A percentile compares a stretch with the other conserved stretches of the same genome.
Evolutionary conservation across 164 flowering plant species (phyloP).

Genomic region (Tetracentron sinense): DNA sequence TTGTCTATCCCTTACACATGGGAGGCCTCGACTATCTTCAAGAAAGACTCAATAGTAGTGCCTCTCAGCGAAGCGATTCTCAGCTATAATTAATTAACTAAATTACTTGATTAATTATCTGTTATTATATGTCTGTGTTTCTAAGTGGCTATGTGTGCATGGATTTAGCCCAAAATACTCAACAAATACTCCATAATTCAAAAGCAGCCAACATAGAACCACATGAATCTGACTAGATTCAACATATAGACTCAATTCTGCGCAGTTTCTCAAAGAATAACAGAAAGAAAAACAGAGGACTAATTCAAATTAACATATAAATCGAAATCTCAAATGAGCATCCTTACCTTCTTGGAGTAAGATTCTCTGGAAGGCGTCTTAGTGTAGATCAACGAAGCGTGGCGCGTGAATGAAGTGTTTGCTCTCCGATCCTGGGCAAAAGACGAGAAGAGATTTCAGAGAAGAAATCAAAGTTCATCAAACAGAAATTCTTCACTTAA

Average conservation of each 20-base stretch:
- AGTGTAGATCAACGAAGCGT: conserved; percentile 75
- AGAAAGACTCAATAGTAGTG: too few species aligned
- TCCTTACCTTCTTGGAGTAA: conserved; percentile 47
- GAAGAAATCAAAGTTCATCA: background rate
- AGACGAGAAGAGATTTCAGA: background rate
- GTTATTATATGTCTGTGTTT: too few species aligned
- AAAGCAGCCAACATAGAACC: background rate
- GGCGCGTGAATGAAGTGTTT: conserved; percentile 65
- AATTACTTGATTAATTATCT: too few species aligned
- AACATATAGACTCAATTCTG: background rate
- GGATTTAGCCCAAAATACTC: too few species aligned
- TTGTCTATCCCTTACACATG: too few species aligned
- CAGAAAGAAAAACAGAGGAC: background rate
- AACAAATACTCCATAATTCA: too few species aligned
- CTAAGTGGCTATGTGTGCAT: too few species aligned
- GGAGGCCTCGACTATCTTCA: too few species aligned
- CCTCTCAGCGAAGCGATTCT: too few species aligned
- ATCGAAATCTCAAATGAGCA: background rate
- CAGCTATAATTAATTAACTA: too few species aligned
- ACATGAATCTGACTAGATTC: too few species aligned
- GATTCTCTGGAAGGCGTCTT: conserved; percentile 84
- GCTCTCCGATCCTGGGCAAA: conserved; percentile 56
- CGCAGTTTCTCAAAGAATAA: background rate
- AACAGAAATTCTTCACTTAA: background rate
- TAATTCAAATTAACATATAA: background rate